phyloP scores from a whole-genome alignment of 2,329 filamentous ascomycete genomes.

The Fusarium longipes region DNA sequence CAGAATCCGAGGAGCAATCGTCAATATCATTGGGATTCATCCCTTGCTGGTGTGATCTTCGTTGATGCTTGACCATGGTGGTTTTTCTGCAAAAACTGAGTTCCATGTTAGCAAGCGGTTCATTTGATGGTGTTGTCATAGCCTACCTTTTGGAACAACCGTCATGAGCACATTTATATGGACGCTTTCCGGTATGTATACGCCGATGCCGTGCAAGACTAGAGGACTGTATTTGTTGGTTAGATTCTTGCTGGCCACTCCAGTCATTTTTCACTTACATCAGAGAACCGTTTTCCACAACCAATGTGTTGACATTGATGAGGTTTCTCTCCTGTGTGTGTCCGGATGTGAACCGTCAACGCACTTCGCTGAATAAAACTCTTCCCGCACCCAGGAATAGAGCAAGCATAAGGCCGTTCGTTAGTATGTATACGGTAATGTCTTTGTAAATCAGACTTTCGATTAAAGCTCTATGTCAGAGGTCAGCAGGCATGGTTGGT shows the following conservation, averaged over 20 bases:
- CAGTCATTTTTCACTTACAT: conserved; percentile 61
- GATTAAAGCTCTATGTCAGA: conserved; percentile 71
- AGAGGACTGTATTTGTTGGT: conserved; percentile 62
- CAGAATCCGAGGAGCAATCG: conserved; percentile 67
- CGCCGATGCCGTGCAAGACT: conserved; percentile 73
- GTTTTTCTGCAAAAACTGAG: conserved; percentile 77
- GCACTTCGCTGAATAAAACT: conserved; percentile 78
- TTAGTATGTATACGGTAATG: conserved; percentile 80
- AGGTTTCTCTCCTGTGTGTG: conserved; percentile 78
- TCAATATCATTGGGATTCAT: conserved; percentile 66
- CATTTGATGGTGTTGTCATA: background rate
- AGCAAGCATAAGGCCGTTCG: conserved; percentile 74
- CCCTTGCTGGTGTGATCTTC: conserved; percentile 69
- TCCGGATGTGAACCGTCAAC: conserved; percentile 76
- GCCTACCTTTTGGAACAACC: conserved; percentile 71
- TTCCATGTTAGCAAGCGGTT: conserved; percentile 32
- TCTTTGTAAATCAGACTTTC: conserved; percentile 76
- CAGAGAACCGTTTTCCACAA: conserved; percentile 76
- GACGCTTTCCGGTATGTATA: conserved; percentile 75
- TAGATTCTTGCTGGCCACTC: conserved; percentile 1
- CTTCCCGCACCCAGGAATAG: conserved; percentile 71
- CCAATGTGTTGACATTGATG: conserved; percentile 73
- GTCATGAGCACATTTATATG: conserved; percentile 70
- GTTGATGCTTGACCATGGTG: conserved; percentile 76
- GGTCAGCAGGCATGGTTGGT: conserved; percentile 17